Conservation (phyloP, 2,329 filamentous ascomycete species). For the Fonsecaea pedrosoi region DNA sequence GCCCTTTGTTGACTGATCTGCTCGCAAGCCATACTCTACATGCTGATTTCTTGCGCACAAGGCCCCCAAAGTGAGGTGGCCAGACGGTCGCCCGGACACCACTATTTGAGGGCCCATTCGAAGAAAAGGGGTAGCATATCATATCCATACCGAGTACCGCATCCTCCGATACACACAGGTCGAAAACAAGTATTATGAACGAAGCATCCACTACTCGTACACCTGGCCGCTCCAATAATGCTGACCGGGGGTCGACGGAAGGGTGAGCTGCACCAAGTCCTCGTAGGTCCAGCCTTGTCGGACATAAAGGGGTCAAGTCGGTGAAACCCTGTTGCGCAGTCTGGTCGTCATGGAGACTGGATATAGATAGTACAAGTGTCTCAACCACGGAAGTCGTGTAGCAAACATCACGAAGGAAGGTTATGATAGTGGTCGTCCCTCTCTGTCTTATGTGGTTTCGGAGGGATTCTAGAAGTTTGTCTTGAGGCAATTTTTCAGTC, state of each 20-base stretch:
- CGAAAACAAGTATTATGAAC: background rate
- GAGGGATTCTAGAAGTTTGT: background rate
- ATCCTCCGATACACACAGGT: background rate
- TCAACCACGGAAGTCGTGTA: no score
- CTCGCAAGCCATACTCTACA: background rate
- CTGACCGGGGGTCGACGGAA: no score
- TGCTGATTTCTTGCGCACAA: background rate
- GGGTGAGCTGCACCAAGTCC: no score
- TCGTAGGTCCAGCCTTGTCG: background rate
- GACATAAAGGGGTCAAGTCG: background rate
- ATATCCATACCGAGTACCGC: background rate
- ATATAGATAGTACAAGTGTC: background rate
- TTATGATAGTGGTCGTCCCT: background rate
- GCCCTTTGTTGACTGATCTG: background rate
- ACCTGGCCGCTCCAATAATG: background rate
- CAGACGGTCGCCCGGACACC: background rate
- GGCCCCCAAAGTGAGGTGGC: background rate
- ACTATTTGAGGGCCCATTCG: background rate
- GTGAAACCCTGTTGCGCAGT: background rate
- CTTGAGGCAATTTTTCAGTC: conserved; percentile 14
- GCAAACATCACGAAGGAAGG: no score
- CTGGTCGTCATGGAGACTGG: background rate
- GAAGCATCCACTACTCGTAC: background rate
- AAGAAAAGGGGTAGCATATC: background rate
- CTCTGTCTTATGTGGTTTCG: background rate